These are phyloP conservation scores for Calonectria hawksworthii DNA, from an alignment of 2,329 filamentous ascomycete species.

Conservation along the genomic window DNA sequence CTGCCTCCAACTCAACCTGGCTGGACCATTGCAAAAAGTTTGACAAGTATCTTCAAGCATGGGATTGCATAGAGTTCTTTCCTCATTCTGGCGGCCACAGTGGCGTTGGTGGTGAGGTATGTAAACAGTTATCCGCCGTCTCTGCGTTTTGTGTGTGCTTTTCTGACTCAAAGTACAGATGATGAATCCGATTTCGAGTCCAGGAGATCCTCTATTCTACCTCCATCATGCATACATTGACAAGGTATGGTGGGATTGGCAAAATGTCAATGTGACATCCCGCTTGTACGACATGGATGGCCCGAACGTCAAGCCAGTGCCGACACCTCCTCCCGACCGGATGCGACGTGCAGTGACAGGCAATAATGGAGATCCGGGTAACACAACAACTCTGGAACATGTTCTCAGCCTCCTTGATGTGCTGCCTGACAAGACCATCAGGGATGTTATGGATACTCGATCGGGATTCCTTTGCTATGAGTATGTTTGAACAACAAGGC, in stretches of 20 bases:
- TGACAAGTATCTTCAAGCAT: neutral
- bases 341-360: neutral
- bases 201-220: neutral
- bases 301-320: neutral
- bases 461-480: neutral
- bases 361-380: neutral
- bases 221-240: neutral
- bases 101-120: neutral
- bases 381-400: neutral
- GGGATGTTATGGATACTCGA: neutral
- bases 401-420: neutral
- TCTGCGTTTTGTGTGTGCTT: too few species aligned
- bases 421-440: neutral
- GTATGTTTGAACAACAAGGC: neutral
- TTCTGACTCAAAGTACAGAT: neutral
- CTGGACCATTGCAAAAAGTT: neutral
- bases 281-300: neutral
- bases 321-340: neutral
- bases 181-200: neutral
- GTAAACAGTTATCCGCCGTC: neutral
- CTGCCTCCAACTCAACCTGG: neutral
- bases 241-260: slow-evolving; percentile 1
- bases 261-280: neutral
- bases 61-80: slow-evolving; percentile 1
- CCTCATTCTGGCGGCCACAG: neutral